phyloP scores from a whole-genome alignment of 1,284 basidiomycete genomes.

The Porogramme epimiltina region DNA sequence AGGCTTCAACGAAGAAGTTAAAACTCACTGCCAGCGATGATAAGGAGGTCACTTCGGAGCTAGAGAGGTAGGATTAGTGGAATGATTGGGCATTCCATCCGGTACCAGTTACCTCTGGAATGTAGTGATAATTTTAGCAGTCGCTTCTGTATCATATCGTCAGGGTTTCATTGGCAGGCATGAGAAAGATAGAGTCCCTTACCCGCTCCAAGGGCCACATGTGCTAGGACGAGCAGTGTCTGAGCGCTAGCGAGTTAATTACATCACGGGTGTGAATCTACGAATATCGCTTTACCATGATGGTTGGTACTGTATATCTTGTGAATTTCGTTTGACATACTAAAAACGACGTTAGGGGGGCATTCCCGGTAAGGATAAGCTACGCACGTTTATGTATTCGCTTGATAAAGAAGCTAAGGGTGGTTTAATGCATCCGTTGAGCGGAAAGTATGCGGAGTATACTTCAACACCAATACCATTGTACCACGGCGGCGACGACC shows the following conservation, averaged over 20 bases:
- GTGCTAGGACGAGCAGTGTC: slow-evolving; percentile 15
- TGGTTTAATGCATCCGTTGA: too few species aligned
- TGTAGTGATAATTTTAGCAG: slow-evolving; percentile 17
- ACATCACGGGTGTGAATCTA: too few species aligned
- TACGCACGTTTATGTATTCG: slow-evolving; percentile 19
- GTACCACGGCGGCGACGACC: slow-evolving; percentile 18
- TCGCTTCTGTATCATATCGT: slow-evolving; percentile 9
- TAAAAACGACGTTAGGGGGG: background rate
- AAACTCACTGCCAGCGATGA: slow-evolving; percentile 13
- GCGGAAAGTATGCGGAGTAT: background rate
- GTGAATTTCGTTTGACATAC: slow-evolving; percentile 17
- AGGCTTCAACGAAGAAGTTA: too few species aligned
- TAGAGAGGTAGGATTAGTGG: background rate
- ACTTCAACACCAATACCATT: too few species aligned
- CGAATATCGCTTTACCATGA: slow-evolving; percentile 7
- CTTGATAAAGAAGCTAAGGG: slow-evolving; percentile 23
- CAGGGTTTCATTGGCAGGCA: too few species aligned
- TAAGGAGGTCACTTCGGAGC: slow-evolving; percentile 10
- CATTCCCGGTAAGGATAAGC: too few species aligned
- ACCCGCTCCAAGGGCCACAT: slow-evolving; percentile 19
- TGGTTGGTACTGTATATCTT: slow-evolving; percentile 11
- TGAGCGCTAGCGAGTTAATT: background rate
- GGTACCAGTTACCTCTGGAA: slow-evolving; percentile 10
- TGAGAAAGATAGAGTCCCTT: too few species aligned
- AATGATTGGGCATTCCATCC: too few species aligned